A percentile compares a stretch with the other conserved stretches of the same genome.
Evolutionary conservation across 169 alveolate species (phyloP).

Genomic region (Perkinsus marinus): DNA sequence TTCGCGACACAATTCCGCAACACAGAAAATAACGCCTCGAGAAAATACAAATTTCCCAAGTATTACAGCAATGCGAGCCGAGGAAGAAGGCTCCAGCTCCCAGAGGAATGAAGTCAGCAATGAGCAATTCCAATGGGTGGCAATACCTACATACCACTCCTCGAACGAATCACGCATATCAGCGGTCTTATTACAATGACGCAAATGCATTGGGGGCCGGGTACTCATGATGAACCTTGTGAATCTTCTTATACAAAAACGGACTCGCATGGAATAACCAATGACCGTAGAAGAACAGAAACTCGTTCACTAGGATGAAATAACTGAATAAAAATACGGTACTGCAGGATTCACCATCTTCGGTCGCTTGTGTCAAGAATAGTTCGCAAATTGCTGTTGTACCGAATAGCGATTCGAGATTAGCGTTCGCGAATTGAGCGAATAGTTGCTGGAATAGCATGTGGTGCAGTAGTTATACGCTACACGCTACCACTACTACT

Average conservation of each 20-base stretch:
- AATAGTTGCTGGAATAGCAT: too few species aligned
- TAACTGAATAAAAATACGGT: background rate
- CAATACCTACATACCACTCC: background rate
- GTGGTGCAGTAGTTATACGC: too few species aligned
- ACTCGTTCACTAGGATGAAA: background rate
- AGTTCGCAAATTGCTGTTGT: too few species aligned
- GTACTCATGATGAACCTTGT: slow-evolving; percentile 6
- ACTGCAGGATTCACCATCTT: background rate
- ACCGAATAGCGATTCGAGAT: too few species aligned
- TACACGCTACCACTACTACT: too few species aligned
- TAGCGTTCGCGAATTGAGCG: too few species aligned
- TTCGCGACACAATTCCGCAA: too few species aligned
- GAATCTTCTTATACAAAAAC: background rate
- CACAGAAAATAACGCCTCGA: too few species aligned
- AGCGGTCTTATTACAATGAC: background rate
- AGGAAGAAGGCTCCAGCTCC: background rate
- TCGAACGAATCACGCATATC: background rate
- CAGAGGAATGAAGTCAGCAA: background rate
- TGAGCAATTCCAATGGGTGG: background rate
- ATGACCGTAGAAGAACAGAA: slow-evolving; percentile 5
- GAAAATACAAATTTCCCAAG: too few species aligned
- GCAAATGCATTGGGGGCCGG: slow-evolving; percentile 7
- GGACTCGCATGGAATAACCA: slow-evolving; percentile 2
- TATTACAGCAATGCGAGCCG: background rate
- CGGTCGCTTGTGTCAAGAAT: too few species aligned